Conservation (phyloP, 148 eudicot genomes). For the Talinum fruticosum region DNA sequence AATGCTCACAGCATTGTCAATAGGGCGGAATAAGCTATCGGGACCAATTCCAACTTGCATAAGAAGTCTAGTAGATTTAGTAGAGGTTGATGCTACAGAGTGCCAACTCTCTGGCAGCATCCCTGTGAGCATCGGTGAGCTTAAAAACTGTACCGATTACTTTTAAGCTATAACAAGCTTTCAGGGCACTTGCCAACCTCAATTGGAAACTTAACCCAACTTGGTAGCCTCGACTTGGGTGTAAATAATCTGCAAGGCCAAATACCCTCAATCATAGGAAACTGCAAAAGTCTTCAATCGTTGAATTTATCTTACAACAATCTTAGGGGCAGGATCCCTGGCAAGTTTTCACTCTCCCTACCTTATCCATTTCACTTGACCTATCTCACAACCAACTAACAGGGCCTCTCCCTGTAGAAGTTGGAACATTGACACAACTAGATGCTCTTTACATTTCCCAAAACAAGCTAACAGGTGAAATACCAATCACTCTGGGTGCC, state of each 20-base stretch:
- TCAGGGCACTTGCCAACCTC: slow-evolving; percentile 35
- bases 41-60: slow-evolving; percentile 33
- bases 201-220: slow-evolving; percentile 33
- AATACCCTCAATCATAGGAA: slow-evolving; percentile 39
- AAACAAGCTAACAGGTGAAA: slow-evolving; percentile 29
- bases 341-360: no score
- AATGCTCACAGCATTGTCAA: neutral
- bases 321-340: slow-evolving; percentile 19
- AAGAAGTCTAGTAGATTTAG: slow-evolving; percentile 20
- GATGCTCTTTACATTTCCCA: neutral
- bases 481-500: slow-evolving; percentile 26
- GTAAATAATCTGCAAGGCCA: slow-evolving; percentile 27
- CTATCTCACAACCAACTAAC: no score
- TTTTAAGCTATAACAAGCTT: slow-evolving; percentile 16
- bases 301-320: slow-evolving; percentile 30
- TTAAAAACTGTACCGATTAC: neutral
- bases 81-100: neutral
- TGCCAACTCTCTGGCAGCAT: no score
- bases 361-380: no score
- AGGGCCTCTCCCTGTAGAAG: no score
- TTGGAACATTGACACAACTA: no score
- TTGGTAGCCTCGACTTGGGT: slow-evolving; percentile 13
- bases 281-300: slow-evolving; percentile 19
- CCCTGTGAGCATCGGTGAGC: slow-evolving; percentile 20
- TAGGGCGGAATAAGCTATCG: neutral